A percentile compares a stretch with the other conserved stretches of the same genome.
These are phyloP conservation scores for Barbatosphaeria neglecta DNA, from an alignment of 495 filamentous ascomycete species.

Conservation along the genomic window DNA sequence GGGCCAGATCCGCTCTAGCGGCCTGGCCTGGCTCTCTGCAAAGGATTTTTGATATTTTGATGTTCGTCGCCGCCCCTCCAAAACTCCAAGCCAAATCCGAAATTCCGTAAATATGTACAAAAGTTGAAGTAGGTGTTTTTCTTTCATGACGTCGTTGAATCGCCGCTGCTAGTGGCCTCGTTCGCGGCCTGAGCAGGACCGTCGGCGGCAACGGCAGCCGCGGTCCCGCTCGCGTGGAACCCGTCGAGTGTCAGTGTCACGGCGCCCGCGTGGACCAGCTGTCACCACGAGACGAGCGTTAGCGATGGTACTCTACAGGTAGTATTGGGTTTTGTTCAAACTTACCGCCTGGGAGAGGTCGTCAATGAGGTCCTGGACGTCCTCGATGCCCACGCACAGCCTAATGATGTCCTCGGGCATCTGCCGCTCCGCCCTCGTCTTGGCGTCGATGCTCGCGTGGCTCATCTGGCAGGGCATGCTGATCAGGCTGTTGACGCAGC, in stretches of 20 bases:
- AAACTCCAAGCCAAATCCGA: too few relatives aligned
- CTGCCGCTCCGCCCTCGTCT: slow-evolving; percentile 75
- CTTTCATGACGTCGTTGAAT: background rate
- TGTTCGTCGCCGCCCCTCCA: too few relatives aligned
- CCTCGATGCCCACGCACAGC: slow-evolving; percentile 93
- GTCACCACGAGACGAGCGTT: slow-evolving; percentile 7
- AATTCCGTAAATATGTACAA: too few relatives aligned
- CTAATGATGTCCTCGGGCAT: slow-evolving; percentile 95
- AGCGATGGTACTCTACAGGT: background rate
- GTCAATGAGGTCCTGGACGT: slow-evolving; percentile 84
- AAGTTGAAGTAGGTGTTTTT: too few relatives aligned
- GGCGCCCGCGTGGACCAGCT: slow-evolving; percentile 90
- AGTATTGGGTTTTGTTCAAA: slow-evolving; percentile 16
- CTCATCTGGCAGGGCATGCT: slow-evolving; percentile 99
- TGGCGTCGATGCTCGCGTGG: slow-evolving; percentile 94
- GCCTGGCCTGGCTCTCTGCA: too few relatives aligned
- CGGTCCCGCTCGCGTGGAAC: slow-evolving; percentile 59
- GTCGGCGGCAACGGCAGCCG: too few relatives aligned
- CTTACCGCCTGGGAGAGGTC: slow-evolving; percentile 82
- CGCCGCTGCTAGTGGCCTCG: background rate
- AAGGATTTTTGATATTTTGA: too few relatives aligned
- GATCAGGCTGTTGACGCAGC: slow-evolving; percentile 95
- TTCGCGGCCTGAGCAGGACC: background rate
- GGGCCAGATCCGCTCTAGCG: too few relatives aligned
- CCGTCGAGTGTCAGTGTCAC: slow-evolving; percentile 74